Evolutionary conservation across 192 early-diverging fungal species (phyloP).

Genomic region (Backusella australiensis): DNA sequence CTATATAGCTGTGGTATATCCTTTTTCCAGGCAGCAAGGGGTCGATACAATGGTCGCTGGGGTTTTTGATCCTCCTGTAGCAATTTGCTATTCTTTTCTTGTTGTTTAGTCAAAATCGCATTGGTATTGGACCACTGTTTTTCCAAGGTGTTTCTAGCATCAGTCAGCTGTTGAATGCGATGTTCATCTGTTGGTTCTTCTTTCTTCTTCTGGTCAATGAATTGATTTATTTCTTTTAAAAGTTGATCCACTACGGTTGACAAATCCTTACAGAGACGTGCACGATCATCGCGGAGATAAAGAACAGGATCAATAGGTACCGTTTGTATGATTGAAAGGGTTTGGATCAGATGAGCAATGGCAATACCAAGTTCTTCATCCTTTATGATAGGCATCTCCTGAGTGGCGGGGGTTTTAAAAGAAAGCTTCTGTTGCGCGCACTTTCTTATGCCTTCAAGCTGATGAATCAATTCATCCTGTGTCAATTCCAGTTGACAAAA

Average conservation of each 20-base stretch:
- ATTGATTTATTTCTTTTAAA: background rate
- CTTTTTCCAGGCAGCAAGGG: background rate
- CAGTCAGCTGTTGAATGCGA: background rate
- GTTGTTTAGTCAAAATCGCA: background rate
- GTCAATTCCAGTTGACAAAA: slow-evolving; percentile 25
- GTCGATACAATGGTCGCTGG: background rate
- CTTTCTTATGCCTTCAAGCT: slow-evolving; percentile 12
- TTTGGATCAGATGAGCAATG: background rate
- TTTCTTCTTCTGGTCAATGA: background rate
- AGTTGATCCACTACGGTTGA: background rate
- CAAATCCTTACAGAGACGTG: slow-evolving; percentile 15
- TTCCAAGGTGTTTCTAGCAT: background rate
- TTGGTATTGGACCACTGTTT: background rate
- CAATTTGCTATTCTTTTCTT: background rate
- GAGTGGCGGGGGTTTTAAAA: background rate
- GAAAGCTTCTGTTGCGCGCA: background rate
- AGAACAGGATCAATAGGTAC: slow-evolving; percentile 15
- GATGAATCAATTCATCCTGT: slow-evolving; percentile 19
- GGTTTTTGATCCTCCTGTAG: background rate
- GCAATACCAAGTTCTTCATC: background rate
- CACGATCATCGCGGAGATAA: slow-evolving; percentile 7
- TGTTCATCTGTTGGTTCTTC: background rate
- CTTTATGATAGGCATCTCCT: background rate
- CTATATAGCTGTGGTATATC: background rate
- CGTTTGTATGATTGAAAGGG: background rate